These are phyloP conservation scores for Brassica nigra DNA, from an alignment of 345 rosid species.

Conservation along the genomic window DNA sequence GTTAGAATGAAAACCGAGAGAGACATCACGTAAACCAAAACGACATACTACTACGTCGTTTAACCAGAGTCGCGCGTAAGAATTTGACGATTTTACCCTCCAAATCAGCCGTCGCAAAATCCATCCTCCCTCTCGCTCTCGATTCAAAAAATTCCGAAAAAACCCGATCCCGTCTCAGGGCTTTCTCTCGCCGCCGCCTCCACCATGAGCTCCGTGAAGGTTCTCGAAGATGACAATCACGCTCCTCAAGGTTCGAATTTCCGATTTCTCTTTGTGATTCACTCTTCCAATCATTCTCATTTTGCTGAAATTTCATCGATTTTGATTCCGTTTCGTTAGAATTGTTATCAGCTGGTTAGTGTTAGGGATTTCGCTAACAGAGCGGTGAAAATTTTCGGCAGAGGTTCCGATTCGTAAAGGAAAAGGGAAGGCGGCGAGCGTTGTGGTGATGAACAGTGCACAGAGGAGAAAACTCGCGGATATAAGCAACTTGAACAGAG, in stretches of 20 bases:
- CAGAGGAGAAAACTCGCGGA: constrained; percentile 14
- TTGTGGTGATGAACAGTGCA: neutral
- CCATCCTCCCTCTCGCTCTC: neutral
- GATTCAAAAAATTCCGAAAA: constrained; percentile 8
- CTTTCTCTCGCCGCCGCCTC: neutral
- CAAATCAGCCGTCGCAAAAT: neutral
- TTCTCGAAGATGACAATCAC: constrained; percentile 3
- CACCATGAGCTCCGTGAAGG: constrained; percentile 23
- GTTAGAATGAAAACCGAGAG: too few relatives aligned
- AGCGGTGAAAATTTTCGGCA: neutral
- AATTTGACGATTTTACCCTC: constrained; percentile 7
- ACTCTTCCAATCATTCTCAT: neutral
- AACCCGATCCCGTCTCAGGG: constrained; percentile 12
- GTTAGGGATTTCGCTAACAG: neutral
- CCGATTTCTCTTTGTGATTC: neutral
- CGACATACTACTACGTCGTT: neutral
- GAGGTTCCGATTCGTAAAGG: constrained; percentile 9
- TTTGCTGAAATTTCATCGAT: neutral
- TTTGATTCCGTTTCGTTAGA: neutral
- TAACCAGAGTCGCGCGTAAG: neutral
- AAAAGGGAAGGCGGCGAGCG: neutral
- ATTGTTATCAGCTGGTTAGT: neutral
- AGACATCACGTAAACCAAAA: neutral
- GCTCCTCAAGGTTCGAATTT: neutral
- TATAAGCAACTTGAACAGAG: constrained; percentile 49